phyloP scores from a whole-genome alignment of 2,329 filamentous ascomycete genomes.

The Aureobasidium melanogenum region DNA sequence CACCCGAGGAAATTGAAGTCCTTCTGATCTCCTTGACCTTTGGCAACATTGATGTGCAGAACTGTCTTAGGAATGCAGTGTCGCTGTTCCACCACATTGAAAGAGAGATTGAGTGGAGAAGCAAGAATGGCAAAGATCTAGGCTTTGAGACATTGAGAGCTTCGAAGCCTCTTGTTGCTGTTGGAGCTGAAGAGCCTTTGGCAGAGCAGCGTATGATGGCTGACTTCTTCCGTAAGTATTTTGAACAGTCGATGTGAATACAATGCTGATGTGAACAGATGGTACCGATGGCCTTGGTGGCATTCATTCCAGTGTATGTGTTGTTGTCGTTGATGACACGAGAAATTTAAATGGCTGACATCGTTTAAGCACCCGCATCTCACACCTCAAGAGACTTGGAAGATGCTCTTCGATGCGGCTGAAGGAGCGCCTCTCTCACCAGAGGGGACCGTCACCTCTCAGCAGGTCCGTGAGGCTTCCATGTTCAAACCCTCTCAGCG shows the following conservation, averaged over 20 bases:
- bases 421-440: slow-evolving; percentile 15
- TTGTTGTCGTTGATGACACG: neutral
- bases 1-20: slow-evolving; percentile 76
- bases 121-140: slow-evolving; percentile 53
- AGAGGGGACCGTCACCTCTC: slow-evolving; percentile 24
- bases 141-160: slow-evolving; percentile 66
- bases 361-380: slow-evolving; percentile 38
- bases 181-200: slow-evolving; percentile 78
- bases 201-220: slow-evolving; percentile 66
- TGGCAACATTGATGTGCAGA: slow-evolving; percentile 83
- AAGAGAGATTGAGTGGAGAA: slow-evolving; percentile 78
- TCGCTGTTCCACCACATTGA: slow-evolving; percentile 88
- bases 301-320: slow-evolving; percentile 36
- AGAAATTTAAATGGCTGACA: neutral
- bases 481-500: slow-evolving; percentile 66
- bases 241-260: neutral
- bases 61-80: slow-evolving; percentile 79
- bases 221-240: slow-evolving; percentile 66
- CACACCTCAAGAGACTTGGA: slow-evolving; percentile 40
- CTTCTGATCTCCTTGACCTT: slow-evolving; percentile 82
- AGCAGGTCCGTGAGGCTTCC: slow-evolving; percentile 27
- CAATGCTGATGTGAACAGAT: slow-evolving; percentile 26
- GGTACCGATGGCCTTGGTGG: slow-evolving; percentile 41
- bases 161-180: slow-evolving; percentile 64
- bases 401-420: slow-evolving; percentile 32